A percentile compares a stretch with the other conserved stretches of the same genome.
phyloP scores from a whole-genome alignment of 2,329 filamentous ascomycete species.

The Aspergillus tubingensis region DNA sequence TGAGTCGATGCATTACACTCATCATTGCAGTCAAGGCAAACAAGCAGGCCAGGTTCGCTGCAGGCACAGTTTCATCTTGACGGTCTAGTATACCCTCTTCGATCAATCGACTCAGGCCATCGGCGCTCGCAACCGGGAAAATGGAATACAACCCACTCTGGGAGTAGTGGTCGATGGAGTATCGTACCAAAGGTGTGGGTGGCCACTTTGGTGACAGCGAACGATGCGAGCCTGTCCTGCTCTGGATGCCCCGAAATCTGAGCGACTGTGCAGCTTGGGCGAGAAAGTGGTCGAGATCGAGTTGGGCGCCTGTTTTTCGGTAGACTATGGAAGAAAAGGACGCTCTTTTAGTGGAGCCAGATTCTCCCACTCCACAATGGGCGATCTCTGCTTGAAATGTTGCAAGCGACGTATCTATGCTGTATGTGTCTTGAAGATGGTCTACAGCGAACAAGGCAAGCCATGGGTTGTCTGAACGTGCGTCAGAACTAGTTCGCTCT shows the following conservation, averaged over 20 bases:
- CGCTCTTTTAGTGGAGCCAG: conserved; percentile 20
- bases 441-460: not conserved
- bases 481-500: not conserved
- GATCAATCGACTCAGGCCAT: conserved; percentile 14
- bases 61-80: conserved; percentile 12
- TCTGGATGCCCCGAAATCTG: conserved; percentile 4
- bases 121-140: conserved; percentile 25
- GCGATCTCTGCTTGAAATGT: conserved; percentile 25
- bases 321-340: conserved; percentile 20
- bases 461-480: not conserved
- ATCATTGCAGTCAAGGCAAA: conserved; percentile 28
- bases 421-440: conserved; percentile 20
- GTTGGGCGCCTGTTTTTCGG: conserved; percentile 17
- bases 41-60: conserved; percentile 22
- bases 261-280: conserved; percentile 17
- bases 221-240: conserved; percentile 6
- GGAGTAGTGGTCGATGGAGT: conserved; percentile 23
- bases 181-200: conserved; percentile 13
- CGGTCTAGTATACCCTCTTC: conserved; percentile 15
- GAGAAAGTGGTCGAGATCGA: conserved; percentile 27
- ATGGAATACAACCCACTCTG: conserved; percentile 27
- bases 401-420: conserved; percentile 21
- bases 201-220: conserved; percentile 23
- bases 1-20: conserved; percentile 26
- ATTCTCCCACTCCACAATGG: conserved; percentile 22